These are phyloP conservation scores for Austroboletus niveus DNA, from an alignment of 1,284 basidiomycete species.

Conservation along the genomic window DNA sequence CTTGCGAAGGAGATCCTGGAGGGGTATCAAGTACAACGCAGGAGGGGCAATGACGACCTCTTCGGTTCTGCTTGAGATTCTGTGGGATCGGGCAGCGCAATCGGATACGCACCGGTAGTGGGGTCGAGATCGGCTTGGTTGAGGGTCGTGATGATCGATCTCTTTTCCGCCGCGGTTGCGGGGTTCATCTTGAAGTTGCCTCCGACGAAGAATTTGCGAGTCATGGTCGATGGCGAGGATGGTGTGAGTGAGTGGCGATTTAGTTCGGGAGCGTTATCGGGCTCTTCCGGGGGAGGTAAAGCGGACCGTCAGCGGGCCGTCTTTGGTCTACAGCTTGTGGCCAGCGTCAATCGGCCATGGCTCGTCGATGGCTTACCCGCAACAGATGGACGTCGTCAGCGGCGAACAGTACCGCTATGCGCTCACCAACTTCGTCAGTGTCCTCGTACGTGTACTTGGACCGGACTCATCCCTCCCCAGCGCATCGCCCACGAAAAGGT, in stretches of 20 bases:
- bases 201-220: slow-evolving; percentile 86
- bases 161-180: slow-evolving; percentile 60
- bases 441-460: background rate
- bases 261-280: background rate
- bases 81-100: background rate
- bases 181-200: slow-evolving; percentile 98
- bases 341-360: background rate
- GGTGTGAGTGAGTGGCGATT: background rate
- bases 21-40: slow-evolving; percentile 78
- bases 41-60: slow-evolving; percentile 94
- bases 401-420: slow-evolving; percentile 78
- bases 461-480: slow-evolving; percentile 34
- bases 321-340: background rate
- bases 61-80: slow-evolving; percentile 29
- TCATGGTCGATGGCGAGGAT: slow-evolving; percentile 39
- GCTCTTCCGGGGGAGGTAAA: slow-evolving; percentile 1
- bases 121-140: slow-evolving; percentile 79
- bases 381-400: slow-evolving; percentile 52
- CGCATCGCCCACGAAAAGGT: slow-evolving; percentile 84
- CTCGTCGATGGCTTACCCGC: slow-evolving; percentile 22
- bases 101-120: slow-evolving; percentile 57
- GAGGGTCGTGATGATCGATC: slow-evolving; percentile 62
- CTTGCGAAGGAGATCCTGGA: slow-evolving; percentile 57
- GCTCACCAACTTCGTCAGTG: slow-evolving; percentile 70
- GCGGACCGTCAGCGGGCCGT: background rate